Conservation (phyloP, 352 stramenopile genomes). For the Globisporangium viniferum region DNA sequence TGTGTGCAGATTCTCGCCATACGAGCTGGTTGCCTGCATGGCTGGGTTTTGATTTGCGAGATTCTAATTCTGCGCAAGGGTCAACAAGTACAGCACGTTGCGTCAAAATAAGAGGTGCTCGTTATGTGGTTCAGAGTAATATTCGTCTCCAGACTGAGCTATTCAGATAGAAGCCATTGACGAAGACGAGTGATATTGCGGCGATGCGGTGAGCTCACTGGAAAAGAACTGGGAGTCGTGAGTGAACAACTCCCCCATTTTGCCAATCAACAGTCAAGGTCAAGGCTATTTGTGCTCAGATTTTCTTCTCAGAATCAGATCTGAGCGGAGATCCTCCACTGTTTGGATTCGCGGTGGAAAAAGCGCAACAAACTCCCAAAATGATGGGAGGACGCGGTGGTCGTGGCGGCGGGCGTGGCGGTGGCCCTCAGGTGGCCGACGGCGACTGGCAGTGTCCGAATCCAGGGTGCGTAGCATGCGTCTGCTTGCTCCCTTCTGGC, state of each 20-base stretch:
- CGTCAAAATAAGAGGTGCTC: background rate
- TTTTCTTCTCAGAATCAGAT: conserved; percentile 14
- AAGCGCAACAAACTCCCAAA: background rate
- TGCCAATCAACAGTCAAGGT: background rate
- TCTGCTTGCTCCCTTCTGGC: no score
- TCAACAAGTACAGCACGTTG: no score
- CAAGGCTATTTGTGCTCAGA: background rate
- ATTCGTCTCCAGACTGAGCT: background rate
- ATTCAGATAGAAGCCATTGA: background rate
- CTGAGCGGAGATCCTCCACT: background rate
- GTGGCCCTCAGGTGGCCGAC: conserved; percentile 54
- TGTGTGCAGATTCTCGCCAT: background rate
- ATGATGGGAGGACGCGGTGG: conserved; percentile 38
- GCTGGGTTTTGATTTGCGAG: background rate
- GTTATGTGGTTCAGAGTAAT: background rate
- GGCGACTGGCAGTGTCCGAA: conserved; percentile 84
- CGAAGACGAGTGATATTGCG: background rate
- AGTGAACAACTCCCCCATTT: background rate
- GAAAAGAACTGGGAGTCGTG: background rate
- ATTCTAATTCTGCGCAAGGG: background rate
- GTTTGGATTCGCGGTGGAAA: background rate
- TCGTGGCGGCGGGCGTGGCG: conserved; percentile 33
- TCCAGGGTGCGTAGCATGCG: conserved; percentile 35
- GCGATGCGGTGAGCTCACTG: background rate
- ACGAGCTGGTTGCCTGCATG: no score